phyloP scores from a whole-genome alignment of 179 eudicot genomes.

The Monotropa hypopitys region DNA sequence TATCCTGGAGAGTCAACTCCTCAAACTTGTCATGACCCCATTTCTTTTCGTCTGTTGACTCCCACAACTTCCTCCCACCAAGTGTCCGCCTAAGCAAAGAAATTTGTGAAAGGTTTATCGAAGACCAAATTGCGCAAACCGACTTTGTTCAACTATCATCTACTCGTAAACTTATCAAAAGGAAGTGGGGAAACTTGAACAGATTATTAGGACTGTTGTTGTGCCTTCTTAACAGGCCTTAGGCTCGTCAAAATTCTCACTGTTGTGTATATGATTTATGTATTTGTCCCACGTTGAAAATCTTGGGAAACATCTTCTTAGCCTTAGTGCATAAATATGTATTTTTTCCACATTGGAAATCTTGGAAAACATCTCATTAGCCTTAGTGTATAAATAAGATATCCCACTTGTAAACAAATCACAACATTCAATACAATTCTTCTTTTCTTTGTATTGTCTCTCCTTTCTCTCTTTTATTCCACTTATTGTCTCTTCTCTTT shows the following conservation, averaged over 20 bases:
- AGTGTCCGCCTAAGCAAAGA: slow-evolving; percentile 45
- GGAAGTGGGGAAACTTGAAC: neutral
- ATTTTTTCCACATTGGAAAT: no score
- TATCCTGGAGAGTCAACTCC: slow-evolving; percentile 52
- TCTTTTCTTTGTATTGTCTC: no score
- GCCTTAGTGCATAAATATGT: no score
- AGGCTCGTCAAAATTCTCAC: neutral
- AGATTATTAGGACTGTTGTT: neutral
- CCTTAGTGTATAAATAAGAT: no score
- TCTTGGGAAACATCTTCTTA: no score
- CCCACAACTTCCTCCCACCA: slow-evolving; percentile 90
- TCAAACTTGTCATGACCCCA: slow-evolving; percentile 99
- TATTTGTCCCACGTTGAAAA: no score
- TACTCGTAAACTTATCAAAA: neutral
- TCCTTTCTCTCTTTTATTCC: no score
- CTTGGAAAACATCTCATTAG: no score
- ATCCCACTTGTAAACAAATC: no score
- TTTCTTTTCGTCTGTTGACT: slow-evolving; percentile 79
- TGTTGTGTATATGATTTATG: no score
- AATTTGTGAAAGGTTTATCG: neutral
- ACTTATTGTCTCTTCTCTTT: no score
- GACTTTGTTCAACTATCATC: neutral
- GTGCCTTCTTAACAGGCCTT: neutral
- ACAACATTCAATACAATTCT: no score
- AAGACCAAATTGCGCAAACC: neutral